Percentiles rank a stretch among this genome's conserved stretches.
These are phyloP conservation scores for Naematelia encephala DNA, from an alignment of 768 basidiomycete genomes.

Conservation along the genomic window DNA sequence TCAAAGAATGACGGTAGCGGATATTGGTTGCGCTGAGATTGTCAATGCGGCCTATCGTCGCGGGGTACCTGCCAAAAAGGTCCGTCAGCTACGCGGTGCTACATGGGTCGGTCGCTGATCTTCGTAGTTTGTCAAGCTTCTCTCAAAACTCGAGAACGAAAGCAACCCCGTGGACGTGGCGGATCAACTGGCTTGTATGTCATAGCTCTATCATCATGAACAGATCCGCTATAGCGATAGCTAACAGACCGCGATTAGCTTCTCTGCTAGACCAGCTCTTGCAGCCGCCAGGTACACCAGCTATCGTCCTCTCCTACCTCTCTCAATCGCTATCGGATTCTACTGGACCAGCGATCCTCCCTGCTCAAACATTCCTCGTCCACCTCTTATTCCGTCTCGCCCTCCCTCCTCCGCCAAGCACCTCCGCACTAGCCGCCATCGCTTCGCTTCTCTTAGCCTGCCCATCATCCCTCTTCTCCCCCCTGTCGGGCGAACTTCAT, in stretches of 20 bases:
- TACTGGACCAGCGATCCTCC: background rate
- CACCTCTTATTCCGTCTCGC: conserved; percentile 14
- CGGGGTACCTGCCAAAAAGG: background rate
- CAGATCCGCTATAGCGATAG: background rate
- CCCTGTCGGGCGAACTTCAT: background rate
- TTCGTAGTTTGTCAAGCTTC: background rate
- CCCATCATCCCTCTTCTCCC: background rate
- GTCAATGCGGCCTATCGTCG: background rate
- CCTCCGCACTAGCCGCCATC: conserved; percentile 12
- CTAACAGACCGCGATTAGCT: conserved; percentile 5
- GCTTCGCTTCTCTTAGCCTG: conserved; percentile 18
- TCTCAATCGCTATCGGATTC: conserved; percentile 11
- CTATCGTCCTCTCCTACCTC: conserved; percentile 28
- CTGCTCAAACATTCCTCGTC: background rate
- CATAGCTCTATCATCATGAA: background rate
- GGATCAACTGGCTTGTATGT: background rate
- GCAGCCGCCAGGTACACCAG: conserved; percentile 17
- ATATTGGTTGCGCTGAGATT: background rate
- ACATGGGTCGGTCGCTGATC: background rate
- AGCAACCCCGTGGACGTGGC: background rate
- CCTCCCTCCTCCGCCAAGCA: conserved; percentile 9
- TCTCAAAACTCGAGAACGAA: background rate
- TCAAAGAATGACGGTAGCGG: background rate
- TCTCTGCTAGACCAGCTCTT: conserved; percentile 11
- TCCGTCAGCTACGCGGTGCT: background rate